Percentiles rank a stretch among this genome's conserved stretches.
phyloP scores from a whole-genome alignment of 768 basidiomycete species.

The Calocybe cyanea region DNA sequence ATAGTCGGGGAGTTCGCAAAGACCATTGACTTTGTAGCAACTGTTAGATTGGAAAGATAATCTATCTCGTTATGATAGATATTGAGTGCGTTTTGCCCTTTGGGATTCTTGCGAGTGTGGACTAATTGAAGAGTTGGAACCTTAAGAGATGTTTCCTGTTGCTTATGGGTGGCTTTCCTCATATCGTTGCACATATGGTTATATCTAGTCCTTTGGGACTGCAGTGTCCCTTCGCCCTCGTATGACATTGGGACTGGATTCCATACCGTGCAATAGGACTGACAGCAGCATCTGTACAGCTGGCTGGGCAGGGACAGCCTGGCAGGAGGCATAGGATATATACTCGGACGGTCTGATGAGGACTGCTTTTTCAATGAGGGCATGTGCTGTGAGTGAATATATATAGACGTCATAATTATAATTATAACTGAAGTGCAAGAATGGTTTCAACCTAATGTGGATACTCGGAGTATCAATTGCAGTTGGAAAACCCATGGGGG shows the following conservation, averaged over 20 bases:
- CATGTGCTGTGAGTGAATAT: no score
- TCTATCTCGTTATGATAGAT: background rate
- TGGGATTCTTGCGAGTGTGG: background rate
- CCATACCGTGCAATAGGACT: background rate
- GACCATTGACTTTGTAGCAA: conserved; percentile 6
- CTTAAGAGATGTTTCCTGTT: background rate
- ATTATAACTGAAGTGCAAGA: no score
- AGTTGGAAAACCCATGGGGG: no score
- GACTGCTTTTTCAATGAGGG: no score
- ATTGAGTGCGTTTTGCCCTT: background rate
- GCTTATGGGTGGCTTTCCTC: background rate
- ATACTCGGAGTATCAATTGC: no score
- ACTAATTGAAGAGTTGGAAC: background rate
- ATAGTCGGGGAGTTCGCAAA: conserved; percentile 14
- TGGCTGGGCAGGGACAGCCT: background rate
- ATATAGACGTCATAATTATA: no score
- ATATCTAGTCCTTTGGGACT: background rate
- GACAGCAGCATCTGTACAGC: background rate
- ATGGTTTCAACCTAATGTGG: no score
- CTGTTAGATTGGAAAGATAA: conserved; percentile 4
- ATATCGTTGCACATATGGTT: background rate
- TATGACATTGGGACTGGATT: background rate
- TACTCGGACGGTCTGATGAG: no score
- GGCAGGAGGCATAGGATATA: no score
- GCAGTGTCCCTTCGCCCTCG: background rate